Percentiles rank a stretch among this genome's conserved stretches.
Conservation (phyloP, 371 early-diverging fungal species). For the Mortierella sp. region DNA sequence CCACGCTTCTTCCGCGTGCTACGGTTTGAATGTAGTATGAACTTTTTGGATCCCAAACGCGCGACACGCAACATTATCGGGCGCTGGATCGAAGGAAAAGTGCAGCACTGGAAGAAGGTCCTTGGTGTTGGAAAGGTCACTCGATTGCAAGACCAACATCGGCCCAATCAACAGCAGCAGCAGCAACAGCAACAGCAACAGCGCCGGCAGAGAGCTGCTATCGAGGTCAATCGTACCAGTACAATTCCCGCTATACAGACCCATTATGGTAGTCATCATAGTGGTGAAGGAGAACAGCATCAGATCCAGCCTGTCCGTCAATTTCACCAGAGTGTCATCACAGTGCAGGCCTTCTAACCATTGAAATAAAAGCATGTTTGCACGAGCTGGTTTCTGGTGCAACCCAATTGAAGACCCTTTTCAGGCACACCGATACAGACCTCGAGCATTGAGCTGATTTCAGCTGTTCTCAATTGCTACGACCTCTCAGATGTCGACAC, state of each 20-base stretch:
- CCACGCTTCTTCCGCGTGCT: conserved; percentile 27
- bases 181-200: background rate
- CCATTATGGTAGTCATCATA: too few species aligned
- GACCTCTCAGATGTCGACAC: too few species aligned
- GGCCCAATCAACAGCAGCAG: background rate
- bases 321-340: background rate
- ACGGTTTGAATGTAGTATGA: conserved; percentile 50
- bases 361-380: too few species aligned
- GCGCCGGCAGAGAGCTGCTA: background rate
- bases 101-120: conserved; percentile 46
- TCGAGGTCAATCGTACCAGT: too few species aligned
- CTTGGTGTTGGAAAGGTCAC: conserved; percentile 20
- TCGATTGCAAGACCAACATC: background rate
- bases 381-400: too few species aligned
- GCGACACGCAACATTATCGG: conserved; percentile 46
- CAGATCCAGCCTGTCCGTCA: background rate
- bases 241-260: too few species aligned
- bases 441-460: too few species aligned
- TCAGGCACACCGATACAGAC: too few species aligned
- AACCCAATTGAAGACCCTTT: too few species aligned
- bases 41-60: conserved; percentile 45
- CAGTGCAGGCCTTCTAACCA: too few species aligned
- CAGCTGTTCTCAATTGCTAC: too few species aligned
- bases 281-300: too few species aligned
- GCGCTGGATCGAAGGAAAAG: conserved; percentile 44